Evolutionary conservation across 495 filamentous ascomycete genomes (phyloP).

Genomic region (Trichoderma gamsii): DNA sequence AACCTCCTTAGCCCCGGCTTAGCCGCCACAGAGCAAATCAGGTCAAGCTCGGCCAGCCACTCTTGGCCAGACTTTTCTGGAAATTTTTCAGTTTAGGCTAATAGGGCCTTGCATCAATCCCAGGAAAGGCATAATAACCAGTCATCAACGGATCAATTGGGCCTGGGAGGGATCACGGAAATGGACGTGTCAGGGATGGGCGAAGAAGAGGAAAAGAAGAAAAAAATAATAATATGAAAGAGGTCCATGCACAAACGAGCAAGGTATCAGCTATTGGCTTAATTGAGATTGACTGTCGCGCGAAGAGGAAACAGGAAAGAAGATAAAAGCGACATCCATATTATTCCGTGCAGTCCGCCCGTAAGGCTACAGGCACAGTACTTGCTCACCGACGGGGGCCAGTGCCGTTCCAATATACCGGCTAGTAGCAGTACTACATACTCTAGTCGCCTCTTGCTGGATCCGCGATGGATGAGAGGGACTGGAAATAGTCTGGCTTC

Average conservation of each 20-base stretch:
- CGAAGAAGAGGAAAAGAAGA: not conserved
- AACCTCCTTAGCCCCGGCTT: not conserved
- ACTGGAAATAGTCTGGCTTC: not conserved
- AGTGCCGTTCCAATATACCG: not conserved
- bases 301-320: not conserved
- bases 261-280: not conserved
- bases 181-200: not conserved
- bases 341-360: not conserved
- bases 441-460: not conserved
- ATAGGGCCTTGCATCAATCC: not conserved
- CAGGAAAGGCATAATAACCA: not conserved
- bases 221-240: too few relatives aligned
- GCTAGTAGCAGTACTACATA: not conserved
- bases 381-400: not conserved
- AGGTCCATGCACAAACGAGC: not conserved
- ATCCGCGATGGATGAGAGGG: not conserved
- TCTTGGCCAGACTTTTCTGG: constrained; percentile 5
- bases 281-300: not conserved
- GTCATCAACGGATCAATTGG: not conserved
- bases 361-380: not conserved
- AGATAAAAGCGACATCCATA: not conserved
- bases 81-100: constrained; percentile 13
- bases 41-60: constrained; percentile 5
- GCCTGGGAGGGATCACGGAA: not conserved
- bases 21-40: not conserved